A percentile compares a stretch with the other conserved stretches of the same genome.
Conservation (phyloP, 768 basidiomycete genomes). For the Kwoniella dejecticola region DNA sequence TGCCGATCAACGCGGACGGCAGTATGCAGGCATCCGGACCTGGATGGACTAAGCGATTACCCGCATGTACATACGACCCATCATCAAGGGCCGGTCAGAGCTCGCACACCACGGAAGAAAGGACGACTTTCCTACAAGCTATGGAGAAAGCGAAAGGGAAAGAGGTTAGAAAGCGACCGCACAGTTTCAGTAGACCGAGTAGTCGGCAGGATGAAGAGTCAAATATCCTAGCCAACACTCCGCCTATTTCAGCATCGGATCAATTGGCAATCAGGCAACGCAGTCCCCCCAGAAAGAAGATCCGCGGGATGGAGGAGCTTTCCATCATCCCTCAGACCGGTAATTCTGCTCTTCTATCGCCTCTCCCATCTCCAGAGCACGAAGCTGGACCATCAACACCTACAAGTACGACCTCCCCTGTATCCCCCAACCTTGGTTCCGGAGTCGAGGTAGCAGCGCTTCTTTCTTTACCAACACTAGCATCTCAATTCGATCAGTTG, state of each 20-base stretch:
- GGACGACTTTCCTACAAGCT: slow-evolving; percentile 27
- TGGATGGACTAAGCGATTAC: slow-evolving; percentile 17
- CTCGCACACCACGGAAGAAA: slow-evolving; percentile 1
- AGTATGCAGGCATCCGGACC: slow-evolving; percentile 5
- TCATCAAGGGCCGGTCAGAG: background rate
- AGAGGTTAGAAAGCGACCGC: slow-evolving; percentile 36
- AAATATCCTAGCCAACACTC: slow-evolving; percentile 9
- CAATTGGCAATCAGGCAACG: slow-evolving; percentile 9
- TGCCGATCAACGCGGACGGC: background rate
- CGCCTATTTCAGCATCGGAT: slow-evolving; percentile 15
- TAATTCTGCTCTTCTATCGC: slow-evolving; percentile 26
- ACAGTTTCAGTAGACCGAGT: slow-evolving; percentile 18
- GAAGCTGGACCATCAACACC: slow-evolving; percentile 22
- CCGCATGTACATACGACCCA: background rate
- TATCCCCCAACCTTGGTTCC: slow-evolving; percentile 34
- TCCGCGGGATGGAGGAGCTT: slow-evolving; percentile 33
- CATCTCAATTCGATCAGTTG: slow-evolving; percentile 76
- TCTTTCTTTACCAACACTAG: slow-evolving; percentile 77
- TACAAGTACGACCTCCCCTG: background rate
- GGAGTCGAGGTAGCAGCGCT: slow-evolving; percentile 69
- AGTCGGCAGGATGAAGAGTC: slow-evolving; percentile 10
- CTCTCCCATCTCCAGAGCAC: slow-evolving; percentile 38
- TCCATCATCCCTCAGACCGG: slow-evolving; percentile 22
- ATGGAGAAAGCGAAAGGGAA: slow-evolving; percentile 29
- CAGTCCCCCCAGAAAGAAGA: slow-evolving; percentile 46